These are phyloP conservation scores for Penicillium daleae DNA, from an alignment of 495 filamentous ascomycete genomes.

Conservation along the genomic window DNA sequence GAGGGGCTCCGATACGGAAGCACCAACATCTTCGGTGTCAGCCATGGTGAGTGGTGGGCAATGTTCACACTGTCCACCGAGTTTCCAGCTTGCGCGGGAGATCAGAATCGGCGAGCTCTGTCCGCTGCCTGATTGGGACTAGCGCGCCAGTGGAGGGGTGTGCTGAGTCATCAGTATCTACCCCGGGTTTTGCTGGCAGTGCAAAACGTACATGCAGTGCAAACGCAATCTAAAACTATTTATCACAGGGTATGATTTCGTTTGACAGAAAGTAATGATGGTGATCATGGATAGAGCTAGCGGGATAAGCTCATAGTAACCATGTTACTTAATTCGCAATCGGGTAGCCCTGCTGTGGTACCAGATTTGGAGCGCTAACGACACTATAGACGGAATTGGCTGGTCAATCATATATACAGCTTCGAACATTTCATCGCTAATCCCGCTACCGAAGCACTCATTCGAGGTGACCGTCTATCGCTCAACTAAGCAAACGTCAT, in stretches of 20 bases:
- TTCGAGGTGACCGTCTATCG: not conserved
- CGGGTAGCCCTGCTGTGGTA: too few species aligned
- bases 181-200: conserved; percentile 20
- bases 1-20: conserved; percentile 81
- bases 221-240: not conserved
- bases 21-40: conserved; percentile 67
- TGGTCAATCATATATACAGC: not conserved
- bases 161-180: conserved; percentile 29
- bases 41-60: conserved; percentile 57
- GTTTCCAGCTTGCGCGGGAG: conserved; percentile 1
- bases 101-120: conserved; percentile 29
- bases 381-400: too few species aligned
- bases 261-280: too few species aligned
- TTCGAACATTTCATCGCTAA: not conserved
- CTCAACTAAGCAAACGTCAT: not conserved
- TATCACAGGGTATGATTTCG: too few species aligned
- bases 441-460: not conserved
- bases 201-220: not conserved
- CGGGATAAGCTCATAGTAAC: too few species aligned
- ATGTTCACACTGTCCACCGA: not conserved
- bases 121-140: conserved; percentile 23
- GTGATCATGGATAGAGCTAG: too few species aligned
- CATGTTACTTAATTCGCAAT: too few species aligned
- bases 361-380: too few species aligned
- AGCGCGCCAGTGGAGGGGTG: conserved; percentile 11